Evolutionary conservation across 164 flowering plant genomes (phyloP).

Genomic region (Magnolia kwangsiensis): DNA sequence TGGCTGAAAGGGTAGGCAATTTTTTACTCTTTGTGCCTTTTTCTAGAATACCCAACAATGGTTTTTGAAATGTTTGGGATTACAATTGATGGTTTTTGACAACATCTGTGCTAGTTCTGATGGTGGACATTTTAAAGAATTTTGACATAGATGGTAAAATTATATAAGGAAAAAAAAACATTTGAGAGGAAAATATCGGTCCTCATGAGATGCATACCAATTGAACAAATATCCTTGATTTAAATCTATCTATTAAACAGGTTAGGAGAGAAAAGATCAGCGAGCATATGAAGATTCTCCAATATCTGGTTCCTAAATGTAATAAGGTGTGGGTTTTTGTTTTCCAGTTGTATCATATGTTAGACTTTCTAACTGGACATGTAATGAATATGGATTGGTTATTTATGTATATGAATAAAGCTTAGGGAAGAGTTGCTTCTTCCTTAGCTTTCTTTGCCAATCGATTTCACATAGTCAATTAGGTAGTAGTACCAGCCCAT

Average conservation of each 20-base stretch:
- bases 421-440: not conserved
- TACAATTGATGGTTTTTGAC: not conserved
- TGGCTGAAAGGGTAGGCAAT: slow-evolving; percentile 83
- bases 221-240: slow-evolving; percentile 8
- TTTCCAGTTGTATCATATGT: not conserved
- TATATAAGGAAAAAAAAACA: not conserved
- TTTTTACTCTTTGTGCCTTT: not conserved
- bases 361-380: not conserved
- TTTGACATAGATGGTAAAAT: not conserved
- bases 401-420: not conserved
- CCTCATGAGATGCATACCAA: not conserved
- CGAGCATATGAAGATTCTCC: slow-evolving; percentile 94
- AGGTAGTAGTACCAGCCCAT: not conserved
- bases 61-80: not conserved
- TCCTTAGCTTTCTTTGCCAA: not conserved
- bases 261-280: slow-evolving; percentile 97
- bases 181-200: not conserved
- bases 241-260: slow-evolving; percentile 31
- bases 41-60: not conserved
- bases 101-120: not conserved
- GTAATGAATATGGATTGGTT: not conserved
- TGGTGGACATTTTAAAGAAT: not conserved
- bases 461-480: not conserved
- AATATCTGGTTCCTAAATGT: slow-evolving; percentile 97
- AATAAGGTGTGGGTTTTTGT: slow-evolving; percentile 57